Evolutionary conservation across 768 basidiomycete genomes (phyloP), one percentile per base, ranked within the genome.

Genomic region (Agaricus sinodeliciosus): DNA sequence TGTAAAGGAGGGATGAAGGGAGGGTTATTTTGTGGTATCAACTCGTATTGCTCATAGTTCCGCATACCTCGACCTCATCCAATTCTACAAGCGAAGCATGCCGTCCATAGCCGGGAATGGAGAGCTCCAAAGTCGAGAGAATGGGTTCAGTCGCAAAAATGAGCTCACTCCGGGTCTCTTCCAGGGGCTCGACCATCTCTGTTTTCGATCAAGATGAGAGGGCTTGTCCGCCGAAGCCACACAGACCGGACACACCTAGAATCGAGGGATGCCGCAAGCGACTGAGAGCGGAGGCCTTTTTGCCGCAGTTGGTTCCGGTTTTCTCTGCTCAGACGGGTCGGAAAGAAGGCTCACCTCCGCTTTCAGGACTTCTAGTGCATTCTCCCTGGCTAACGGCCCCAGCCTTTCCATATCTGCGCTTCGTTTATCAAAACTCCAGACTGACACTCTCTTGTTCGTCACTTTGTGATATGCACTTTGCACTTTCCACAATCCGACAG

Each of bases 141-240:
- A 98, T 73, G 27, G 87, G 86, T 63, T 99, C 96, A 0, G 96
- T 96, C 7, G 94, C 95, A 62, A 97, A 98, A 37, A 86, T 82
- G 37, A 98, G 74, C 60, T 95, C 90, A 35, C 73, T 86, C 51
- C 95, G 76, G 0, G 94, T 88, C 68, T 99, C 95, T 64, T 97
- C 94, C 43, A 96, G 71, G 22, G 96, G 95, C 69, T 99, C 96
- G 26, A 95, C 94, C 85, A 97, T 90, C 72, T 98, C 95, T 92
- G 44, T 52, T 31, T 35, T 4, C 5, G 3, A 34, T 31, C 26
- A 41, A 37, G 13, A 52, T 26, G 43, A 11, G 19, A 36, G 37
- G 25, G 26, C 4, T 15, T 35, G 12, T n/a, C 18, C 44, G 36
- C 7, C 16, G 40, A 19, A 7, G 26, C 4, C 9, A 25, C 15